phyloP scores from a whole-genome alignment of 768 basidiomycete genomes.

The Lenzites betulinus region DNA sequence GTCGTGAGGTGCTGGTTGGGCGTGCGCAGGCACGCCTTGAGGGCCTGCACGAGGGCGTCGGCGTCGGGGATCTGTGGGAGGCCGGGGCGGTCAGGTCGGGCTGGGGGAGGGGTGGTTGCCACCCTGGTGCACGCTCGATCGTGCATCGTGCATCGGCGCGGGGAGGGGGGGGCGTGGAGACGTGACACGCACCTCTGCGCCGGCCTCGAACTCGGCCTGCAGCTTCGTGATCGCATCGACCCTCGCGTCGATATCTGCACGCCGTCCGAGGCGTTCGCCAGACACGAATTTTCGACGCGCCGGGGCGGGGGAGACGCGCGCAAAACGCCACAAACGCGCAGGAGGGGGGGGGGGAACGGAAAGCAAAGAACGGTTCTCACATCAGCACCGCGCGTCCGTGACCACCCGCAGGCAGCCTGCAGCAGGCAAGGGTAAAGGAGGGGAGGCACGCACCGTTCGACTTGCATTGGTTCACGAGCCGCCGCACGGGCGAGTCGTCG shows the following conservation, averaged over 20 bases:
- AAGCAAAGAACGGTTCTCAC: background rate
- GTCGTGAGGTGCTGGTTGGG: slow-evolving; percentile 81
- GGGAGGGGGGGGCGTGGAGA: slow-evolving; percentile 1
- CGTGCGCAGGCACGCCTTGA: slow-evolving; percentile 77
- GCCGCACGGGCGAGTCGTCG: slow-evolving; percentile 31
- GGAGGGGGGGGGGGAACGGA: background rate
- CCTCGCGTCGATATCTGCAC: slow-evolving; percentile 75
- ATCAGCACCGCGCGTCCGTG: slow-evolving; percentile 6
- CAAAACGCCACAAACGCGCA: slow-evolving; percentile 10
- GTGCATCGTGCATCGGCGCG: slow-evolving; percentile 12
- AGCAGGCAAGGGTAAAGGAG: background rate
- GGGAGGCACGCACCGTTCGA: slow-evolving; percentile 32
- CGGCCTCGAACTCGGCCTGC: slow-evolving; percentile 72
- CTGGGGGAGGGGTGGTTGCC: background rate
- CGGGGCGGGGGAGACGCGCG: background rate
- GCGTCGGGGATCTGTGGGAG: slow-evolving; percentile 58
- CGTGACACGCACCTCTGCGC: slow-evolving; percentile 55
- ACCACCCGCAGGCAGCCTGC: background rate
- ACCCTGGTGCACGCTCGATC: background rate
- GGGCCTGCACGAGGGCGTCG: slow-evolving; percentile 65
- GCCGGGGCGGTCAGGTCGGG: background rate
- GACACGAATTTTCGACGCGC: slow-evolving; percentile 4
- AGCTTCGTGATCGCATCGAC: slow-evolving; percentile 80
- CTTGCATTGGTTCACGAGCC: slow-evolving; percentile 34
- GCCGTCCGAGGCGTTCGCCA: slow-evolving; percentile 2